Conservation (phyloP, 1,139 yeast species). For the Suhomyces anneliseae region DNA sequence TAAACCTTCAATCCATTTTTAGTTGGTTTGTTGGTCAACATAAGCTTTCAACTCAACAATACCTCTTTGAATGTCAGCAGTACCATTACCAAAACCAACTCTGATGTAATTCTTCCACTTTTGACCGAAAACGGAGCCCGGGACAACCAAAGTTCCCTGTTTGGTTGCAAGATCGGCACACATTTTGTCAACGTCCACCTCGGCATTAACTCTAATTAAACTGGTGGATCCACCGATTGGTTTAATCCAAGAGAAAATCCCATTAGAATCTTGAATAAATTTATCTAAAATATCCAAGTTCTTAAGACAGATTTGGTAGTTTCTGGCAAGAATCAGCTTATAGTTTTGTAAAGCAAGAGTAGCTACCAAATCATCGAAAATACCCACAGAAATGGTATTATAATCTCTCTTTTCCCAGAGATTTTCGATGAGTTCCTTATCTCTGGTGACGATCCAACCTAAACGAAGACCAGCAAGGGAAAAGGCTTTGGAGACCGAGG, state of each 20-base stretch:
- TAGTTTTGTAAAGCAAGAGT: constrained; percentile 41
- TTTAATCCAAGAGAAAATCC: constrained; percentile 37
- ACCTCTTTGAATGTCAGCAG: constrained; percentile 18
- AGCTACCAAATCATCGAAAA: constrained; percentile 51
- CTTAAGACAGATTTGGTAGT: constrained; percentile 34
- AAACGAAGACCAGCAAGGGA: constrained; percentile 55
- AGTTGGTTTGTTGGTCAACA: not conserved
- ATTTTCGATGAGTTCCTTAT: constrained; percentile 28
- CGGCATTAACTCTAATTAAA: constrained; percentile 35
- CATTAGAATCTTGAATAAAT: constrained; percentile 32
- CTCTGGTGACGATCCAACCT: constrained; percentile 52
- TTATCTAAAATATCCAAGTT: constrained; percentile 38
- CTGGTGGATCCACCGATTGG: constrained; percentile 55
- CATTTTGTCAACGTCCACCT: constrained; percentile 32
- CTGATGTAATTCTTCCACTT: constrained; percentile 41
- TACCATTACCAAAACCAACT: constrained; percentile 53
- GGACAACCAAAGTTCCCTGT: constrained; percentile 41
- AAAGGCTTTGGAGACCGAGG: constrained; percentile 56
- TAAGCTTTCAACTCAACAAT: constrained; percentile 1
- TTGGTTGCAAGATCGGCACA: constrained; percentile 37
- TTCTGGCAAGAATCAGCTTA: constrained; percentile 36
- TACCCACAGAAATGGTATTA: constrained; percentile 52
- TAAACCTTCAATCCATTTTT: not conserved
- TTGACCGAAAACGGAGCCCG: constrained; percentile 51
- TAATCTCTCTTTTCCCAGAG: constrained; percentile 49